phyloP scores from a whole-genome alignment of 1,284 basidiomycete genomes.

The Cystobasidiaceae sp. region DNA sequence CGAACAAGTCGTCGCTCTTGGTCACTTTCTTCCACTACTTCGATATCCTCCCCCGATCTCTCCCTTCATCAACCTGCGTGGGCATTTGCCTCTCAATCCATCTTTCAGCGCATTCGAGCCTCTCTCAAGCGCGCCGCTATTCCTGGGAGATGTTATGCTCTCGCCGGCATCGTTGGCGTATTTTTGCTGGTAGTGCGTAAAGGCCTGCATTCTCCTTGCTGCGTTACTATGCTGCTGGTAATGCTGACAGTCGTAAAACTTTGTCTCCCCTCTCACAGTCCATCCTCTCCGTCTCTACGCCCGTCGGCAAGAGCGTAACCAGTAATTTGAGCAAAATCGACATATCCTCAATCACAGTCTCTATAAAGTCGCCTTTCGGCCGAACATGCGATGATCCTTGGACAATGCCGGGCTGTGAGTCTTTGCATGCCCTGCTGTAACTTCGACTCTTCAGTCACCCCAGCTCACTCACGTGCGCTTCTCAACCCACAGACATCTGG shows the following conservation, averaged over 20 bases:
- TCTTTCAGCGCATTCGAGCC: no score
- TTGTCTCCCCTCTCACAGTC: neutral
- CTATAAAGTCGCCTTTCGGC: neutral
- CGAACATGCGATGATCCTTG: constrained; percentile 11
- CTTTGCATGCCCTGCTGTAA: no score
- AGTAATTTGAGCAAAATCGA: neutral
- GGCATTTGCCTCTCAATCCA: no score
- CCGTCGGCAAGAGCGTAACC: neutral
- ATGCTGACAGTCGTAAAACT: no score
- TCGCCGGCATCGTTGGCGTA: neutral
- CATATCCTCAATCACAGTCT: neutral
- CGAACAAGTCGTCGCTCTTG: no score
- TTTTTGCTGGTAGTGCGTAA: neutral
- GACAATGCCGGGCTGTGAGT: constrained; percentile 25
- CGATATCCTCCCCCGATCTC: neutral
- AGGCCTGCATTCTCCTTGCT: no score
- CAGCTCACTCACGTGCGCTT: no score
- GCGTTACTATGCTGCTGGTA: no score
- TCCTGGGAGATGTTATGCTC: neutral
- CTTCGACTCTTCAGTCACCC: no score
- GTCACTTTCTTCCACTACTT: no score
- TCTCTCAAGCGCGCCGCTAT: no score
- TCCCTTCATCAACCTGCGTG: neutral
- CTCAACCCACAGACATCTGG: constrained; percentile 28
- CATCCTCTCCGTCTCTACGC: neutral